Percentiles rank a stretch among this genome's conserved stretches.
Evolutionary conservation across 192 early-diverging fungal genomes (phyloP).

Genomic region (Podila epicladia): DNA sequence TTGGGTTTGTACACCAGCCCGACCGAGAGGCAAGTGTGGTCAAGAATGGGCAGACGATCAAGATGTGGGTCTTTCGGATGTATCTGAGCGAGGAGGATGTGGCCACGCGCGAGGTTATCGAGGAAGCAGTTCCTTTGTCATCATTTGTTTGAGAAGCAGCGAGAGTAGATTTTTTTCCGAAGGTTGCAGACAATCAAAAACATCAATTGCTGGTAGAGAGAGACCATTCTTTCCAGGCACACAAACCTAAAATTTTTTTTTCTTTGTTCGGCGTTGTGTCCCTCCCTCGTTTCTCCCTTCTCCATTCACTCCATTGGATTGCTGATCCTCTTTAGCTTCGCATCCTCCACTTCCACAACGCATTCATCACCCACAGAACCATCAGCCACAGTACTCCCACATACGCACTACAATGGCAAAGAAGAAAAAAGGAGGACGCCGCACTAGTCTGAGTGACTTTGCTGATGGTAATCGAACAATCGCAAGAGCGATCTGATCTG

Average conservation of each 20-base stretch:
- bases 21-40: not conserved
- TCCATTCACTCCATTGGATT: too few relatives aligned
- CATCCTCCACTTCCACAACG: not conserved
- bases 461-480: slow-evolving; percentile 8
- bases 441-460: slow-evolving; percentile 19
- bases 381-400: not conserved
- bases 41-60: slow-evolving; percentile 2
- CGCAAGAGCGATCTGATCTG: too few relatives aligned
- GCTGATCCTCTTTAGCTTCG: not conserved
- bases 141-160: not conserved
- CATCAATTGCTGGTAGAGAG: too few relatives aligned
- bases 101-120: not conserved
- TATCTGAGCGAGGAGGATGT: slow-evolving; percentile 22
- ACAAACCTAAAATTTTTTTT: not conserved
- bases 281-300: too few relatives aligned
- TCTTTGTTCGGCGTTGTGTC: not conserved
- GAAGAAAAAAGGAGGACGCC: slow-evolving; percentile 32
- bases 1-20: slow-evolving; percentile 22
- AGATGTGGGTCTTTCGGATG: slow-evolving; percentile 12
- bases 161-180: too few relatives aligned
- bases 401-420: slow-evolving; percentile 10
- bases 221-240: not conserved
- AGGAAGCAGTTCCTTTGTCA: slow-evolving; percentile 14
- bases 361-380: not conserved
- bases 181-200: too few relatives aligned